Percentiles rank a stretch among this genome's conserved stretches.
These are phyloP conservation scores for Globisporangium sylvaticum DNA, from an alignment of 352 stramenopile genomes.

Conservation along the genomic window DNA sequence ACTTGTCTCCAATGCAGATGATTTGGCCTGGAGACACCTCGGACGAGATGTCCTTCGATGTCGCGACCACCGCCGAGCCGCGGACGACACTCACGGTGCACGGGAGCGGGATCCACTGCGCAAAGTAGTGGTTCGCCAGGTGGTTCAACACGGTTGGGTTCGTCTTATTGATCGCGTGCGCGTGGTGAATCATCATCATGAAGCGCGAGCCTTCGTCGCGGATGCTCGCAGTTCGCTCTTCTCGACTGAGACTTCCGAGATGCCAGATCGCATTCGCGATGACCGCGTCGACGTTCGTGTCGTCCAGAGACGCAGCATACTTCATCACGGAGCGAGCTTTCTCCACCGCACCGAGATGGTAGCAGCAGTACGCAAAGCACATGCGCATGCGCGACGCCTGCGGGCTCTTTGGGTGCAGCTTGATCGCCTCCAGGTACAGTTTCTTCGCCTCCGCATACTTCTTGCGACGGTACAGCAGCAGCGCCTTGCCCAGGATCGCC, in stretches of 20 bases:
- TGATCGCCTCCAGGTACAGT: conserved; percentile 93
- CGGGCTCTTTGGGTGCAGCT: conserved; percentile 89
- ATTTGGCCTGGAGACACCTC: conserved; percentile 90
- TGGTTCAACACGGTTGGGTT: conserved; percentile 94
- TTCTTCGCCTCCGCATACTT: conserved; percentile 90
- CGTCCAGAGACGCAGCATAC: conserved; percentile 78
- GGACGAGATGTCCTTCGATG: conserved; percentile 83
- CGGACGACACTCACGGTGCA: conserved; percentile 84
- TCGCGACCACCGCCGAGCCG: conserved; percentile 81
- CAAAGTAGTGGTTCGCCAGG: conserved; percentile 98
- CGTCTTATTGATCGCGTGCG: conserved; percentile 85
- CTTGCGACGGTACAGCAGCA: conserved; percentile 86
- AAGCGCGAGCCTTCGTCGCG: conserved; percentile 87
- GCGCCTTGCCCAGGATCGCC: conserved; percentile 79
- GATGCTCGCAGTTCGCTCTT: conserved; percentile 73
- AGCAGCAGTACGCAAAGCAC: conserved; percentile 95
- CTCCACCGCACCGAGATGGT: conserved; percentile 90
- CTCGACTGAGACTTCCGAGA: conserved; percentile 67
- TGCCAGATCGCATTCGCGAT: conserved; percentile 93
- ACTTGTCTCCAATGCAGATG: conserved; percentile 91
- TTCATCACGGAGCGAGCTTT: conserved; percentile 84
- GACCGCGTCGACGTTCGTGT: conserved; percentile 93
- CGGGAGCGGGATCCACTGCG: conserved; percentile 92
- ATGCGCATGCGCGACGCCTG: conserved; percentile 91
- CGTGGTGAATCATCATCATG: conserved; percentile 90